Base-by-base conservation (phyloP, 1,284 basidiomycete genomes). In the Fomitopsis schrenkii region DNA sequence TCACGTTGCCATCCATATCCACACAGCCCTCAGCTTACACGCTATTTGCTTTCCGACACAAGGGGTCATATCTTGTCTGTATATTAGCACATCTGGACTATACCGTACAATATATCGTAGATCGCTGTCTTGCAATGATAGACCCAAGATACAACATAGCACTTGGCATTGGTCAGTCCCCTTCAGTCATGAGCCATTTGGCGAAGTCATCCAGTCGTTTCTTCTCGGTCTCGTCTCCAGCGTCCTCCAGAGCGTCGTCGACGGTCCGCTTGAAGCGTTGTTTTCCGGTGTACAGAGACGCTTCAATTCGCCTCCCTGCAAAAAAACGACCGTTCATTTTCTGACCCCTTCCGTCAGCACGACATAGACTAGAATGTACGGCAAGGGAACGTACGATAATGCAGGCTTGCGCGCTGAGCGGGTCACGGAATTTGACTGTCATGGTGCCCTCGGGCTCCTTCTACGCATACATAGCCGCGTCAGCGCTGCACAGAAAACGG, bases 281-380 rank as follows among this genome's bases (percentile, higher is more conserved):
- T 72, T 87, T 90, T 44, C 94, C 95, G 30, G 83, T 80, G 73
- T 88, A 94, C 4, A 97, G 76, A 5, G 84, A 85, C 0, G 97
- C 97, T 68, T 91, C 87, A 54, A 99, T 83, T 63, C 86, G 80
- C 58, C 93, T 84, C 2, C 93, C 93, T 26, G 87, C 92, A 72
- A 99, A 99, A 77, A 88, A 98, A 26, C 97, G 84, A 1, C 94
- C 93, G 67, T 98, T 86, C 95, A 98, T 98, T 88, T 93, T 98
- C 88, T 95, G 70, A 33, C 17, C 17, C n/a, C 10, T 54, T 19
- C 5, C 17, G 50, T 59, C 41, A 64, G 15, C 36, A 38, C 44
- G 33, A n/a, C 7, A 58, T 35, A 15, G 12, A 40, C 14, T 17
- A 5, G 22, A n/a, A 42, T 55, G 38, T 7, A 58, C 36, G 9